These are phyloP conservation scores for Phialophora verrucosa DNA, from an alignment of 2,329 filamentous ascomycete species.

Conservation along the genomic window DNA sequence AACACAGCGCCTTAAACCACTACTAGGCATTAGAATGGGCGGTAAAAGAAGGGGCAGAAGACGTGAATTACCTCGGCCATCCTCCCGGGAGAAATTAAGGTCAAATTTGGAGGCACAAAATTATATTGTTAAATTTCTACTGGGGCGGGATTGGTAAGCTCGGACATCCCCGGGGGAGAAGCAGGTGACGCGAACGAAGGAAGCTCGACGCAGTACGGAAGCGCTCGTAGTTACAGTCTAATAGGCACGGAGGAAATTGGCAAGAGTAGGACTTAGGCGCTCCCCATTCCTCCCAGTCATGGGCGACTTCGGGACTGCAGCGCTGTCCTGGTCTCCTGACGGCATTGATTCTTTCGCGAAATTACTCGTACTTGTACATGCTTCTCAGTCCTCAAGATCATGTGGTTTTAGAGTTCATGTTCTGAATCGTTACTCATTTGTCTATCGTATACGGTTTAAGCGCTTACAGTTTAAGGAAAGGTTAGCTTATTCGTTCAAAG, in stretches of 20 bases:
- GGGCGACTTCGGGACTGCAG: too few relatives aligned
- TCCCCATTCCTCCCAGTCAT: neutral
- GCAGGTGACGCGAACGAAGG: neutral
- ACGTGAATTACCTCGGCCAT: conserved; percentile 26
- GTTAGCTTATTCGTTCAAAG: neutral
- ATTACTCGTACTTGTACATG: neutral
- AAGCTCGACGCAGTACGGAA: too few relatives aligned
- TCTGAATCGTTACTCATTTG: neutral
- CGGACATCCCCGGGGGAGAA: too few relatives aligned
- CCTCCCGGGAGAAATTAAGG: conserved; percentile 26
- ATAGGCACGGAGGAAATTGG: too few relatives aligned
- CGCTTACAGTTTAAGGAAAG: neutral
- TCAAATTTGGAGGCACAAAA: neutral
- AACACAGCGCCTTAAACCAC: conserved; percentile 42
- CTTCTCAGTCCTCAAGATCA: neutral
- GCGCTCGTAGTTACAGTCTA: neutral
- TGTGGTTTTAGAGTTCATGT: neutral
- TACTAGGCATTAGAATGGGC: conserved; percentile 7
- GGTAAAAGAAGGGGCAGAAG: conserved; percentile 3
- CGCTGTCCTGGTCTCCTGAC: neutral
- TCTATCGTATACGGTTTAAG: neutral
- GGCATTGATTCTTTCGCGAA: neutral
- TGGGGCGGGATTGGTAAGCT: neutral
- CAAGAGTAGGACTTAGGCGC: neutral
- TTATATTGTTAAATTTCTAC: neutral